phyloP scores from a whole-genome alignment of 108 stramenopile genomes.

The Aurantiochytrium sp. region DNA sequence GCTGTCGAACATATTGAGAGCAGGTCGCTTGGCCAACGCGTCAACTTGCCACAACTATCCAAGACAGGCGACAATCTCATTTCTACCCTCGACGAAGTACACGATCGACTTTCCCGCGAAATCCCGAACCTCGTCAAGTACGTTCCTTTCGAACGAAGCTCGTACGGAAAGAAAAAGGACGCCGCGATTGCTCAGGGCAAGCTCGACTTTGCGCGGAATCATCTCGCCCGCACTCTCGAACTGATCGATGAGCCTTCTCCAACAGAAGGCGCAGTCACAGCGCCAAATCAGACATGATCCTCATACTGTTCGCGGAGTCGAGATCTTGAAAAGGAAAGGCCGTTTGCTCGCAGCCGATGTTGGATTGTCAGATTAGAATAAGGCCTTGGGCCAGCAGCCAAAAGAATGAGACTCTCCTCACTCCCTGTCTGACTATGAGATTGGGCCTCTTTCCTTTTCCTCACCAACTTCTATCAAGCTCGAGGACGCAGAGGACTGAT shows the following conservation, averaged over 20 bases:
- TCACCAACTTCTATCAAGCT: no score
- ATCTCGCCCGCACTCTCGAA: background rate
- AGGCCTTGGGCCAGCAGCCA: no score
- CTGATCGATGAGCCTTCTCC: background rate
- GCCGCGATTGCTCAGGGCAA: background rate
- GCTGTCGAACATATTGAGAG: slow-evolving; percentile 3
- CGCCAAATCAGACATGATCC: no score
- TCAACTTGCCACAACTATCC: background rate
- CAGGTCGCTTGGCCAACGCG: background rate
- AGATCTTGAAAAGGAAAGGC: no score
- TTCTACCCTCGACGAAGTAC: background rate
- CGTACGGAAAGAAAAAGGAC: slow-evolving; percentile 10
- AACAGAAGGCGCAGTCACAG: no score
- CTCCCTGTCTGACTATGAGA: no score
- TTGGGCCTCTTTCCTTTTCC: no score
- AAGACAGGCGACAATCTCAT: background rate
- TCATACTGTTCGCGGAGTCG: no score
- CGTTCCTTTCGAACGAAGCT: background rate
- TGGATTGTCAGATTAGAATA: no score
- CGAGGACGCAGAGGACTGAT: no score
- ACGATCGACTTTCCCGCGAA: background rate
- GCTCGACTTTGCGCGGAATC: background rate
- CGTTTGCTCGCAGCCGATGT: no score
- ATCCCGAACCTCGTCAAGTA: background rate
- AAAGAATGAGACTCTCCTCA: no score